Evolutionary conservation across 1,139 yeast genomes (phyloP), one percentile per base, ranked within the genome.

Genomic region (Scheffersomyces insectosa): DNA sequence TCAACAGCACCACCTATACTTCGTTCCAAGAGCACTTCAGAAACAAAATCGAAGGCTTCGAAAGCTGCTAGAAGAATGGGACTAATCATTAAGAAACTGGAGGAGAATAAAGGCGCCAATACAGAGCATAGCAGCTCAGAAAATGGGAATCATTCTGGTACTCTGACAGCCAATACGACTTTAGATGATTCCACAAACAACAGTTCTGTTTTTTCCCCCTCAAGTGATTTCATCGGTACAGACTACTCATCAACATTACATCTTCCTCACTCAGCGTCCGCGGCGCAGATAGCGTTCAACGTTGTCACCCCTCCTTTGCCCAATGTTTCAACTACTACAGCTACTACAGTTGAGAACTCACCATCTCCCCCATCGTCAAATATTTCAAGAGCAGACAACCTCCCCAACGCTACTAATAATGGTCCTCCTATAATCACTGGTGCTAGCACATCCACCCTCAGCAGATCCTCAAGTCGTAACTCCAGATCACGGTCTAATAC

Each of bases 31-130:
- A 79, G 83, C 45, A 72, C 80, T 13, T 78, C 83, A n/a, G 86
- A 80, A 44, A 74, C 81, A 14, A 70, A 72, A 43, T 62, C 70
- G 6, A 76, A 83, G 41, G 85, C 89, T 1, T 79, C 85, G 3
- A 83, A 81, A 55, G 79, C 79, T 2, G 71, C 77, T 0, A 59
- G 75, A 48, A 69, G 90, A 48, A 83, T 83, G 88, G 90, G 90
- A 0, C 72, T 85, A 30, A 81, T 85, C 29, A 78, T 79, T 42
- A 77, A 78, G 38, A 72, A 72, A 44, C 60, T 70, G 1, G 68
- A 65, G 4, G 67, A 15, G 4, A 14, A 11, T n/a, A 31, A 20
- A 10, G 23, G 23, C 4, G 23, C 34, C 11, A 31, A n/a, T 14
- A 6, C 23, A 31, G 34, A 15, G 15, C 23, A 31, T 7, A 12